These are phyloP conservation scores for Solanum hybrid DNA, from an alignment of 305 asterid species.

Conservation along the genomic window DNA sequence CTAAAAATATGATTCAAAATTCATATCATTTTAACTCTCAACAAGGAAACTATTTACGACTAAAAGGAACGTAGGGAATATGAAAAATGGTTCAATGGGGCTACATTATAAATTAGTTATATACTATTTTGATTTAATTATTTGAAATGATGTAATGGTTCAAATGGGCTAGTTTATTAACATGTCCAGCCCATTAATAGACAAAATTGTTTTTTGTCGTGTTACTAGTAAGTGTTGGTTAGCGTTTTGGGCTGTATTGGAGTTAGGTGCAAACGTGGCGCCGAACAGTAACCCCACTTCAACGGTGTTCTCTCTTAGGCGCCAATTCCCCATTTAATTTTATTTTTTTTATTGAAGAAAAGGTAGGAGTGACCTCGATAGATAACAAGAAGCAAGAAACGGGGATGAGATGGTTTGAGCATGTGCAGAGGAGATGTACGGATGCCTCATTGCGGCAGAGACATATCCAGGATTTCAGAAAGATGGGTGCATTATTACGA, in stretches of 20 bases:
- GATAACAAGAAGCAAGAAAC: too few species aligned
- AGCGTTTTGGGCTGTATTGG: background rate
- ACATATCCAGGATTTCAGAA: too few species aligned
- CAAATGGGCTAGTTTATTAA: background rate
- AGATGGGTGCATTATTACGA: too few species aligned
- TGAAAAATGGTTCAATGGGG: background rate
- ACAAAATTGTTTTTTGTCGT: background rate
- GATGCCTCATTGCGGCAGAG: too few species aligned
- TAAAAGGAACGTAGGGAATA: background rate
- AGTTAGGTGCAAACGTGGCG: background rate
- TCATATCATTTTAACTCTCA: too few species aligned
- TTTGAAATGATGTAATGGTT: background rate
- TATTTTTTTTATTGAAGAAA: too few species aligned
- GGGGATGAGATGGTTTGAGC: too few species aligned
- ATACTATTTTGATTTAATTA: background rate
- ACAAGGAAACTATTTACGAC: background rate
- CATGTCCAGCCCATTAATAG: background rate
- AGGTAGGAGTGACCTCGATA: too few species aligned
- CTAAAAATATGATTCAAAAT: too few species aligned
- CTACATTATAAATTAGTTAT: background rate
- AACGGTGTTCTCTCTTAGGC: constrained; percentile 2
- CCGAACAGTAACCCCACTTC: background rate
- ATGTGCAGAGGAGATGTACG: too few species aligned
- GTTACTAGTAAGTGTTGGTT: background rate
- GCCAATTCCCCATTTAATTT: background rate